phyloP scores from a whole-genome alignment of 1,284 basidiomycete genomes.

The Ustilago bromivora region DNA sequence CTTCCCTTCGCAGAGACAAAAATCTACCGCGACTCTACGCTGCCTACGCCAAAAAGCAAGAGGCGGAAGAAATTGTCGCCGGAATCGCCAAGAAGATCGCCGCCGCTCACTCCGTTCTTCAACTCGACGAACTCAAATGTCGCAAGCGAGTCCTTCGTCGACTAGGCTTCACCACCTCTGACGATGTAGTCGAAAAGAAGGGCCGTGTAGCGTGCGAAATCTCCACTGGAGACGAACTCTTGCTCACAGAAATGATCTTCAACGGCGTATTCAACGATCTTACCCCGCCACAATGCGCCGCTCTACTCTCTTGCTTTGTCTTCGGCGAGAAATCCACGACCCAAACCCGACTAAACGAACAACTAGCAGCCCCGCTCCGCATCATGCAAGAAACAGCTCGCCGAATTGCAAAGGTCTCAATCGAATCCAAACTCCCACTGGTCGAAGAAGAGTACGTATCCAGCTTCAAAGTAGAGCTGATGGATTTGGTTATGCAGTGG shows the following conservation, averaged over 20 bases:
- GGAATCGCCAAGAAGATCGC: conserved; percentile 85
- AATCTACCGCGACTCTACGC: conserved; percentile 82
- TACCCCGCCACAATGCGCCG: conserved; percentile 90
- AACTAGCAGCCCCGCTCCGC: conserved; percentile 88
- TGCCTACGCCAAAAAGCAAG: conserved; percentile 82
- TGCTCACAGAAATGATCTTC: conserved; percentile 97
- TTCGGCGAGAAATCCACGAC: conserved; percentile 83
- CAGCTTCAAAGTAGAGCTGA: conserved; percentile 97
- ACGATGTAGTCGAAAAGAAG: conserved; percentile 97
- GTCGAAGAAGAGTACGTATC: conserved; percentile 95
- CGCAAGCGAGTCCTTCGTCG: conserved; percentile 93
- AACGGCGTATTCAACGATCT: conserved; percentile 94
- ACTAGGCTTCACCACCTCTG: conserved; percentile 86
- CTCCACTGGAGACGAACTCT: conserved; percentile 93
- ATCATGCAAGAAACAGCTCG: conserved; percentile 95
- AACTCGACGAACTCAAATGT: conserved; percentile 95
- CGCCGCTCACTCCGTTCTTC: conserved; percentile 89
- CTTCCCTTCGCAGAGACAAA: conserved; percentile 72
- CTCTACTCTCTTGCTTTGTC: conserved; percentile 93
- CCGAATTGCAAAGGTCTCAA: conserved; percentile 93
- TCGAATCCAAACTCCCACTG: conserved; percentile 87
- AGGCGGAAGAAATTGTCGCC: conserved; percentile 79
- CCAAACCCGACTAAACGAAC: conserved; percentile 81
- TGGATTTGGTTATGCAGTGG: conserved; percentile 97
- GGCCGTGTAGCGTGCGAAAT: conserved; percentile 99